Base-by-base conservation (phyloP, 2,329 filamentous ascomycete species). In the Xylaria sp. region DNA sequence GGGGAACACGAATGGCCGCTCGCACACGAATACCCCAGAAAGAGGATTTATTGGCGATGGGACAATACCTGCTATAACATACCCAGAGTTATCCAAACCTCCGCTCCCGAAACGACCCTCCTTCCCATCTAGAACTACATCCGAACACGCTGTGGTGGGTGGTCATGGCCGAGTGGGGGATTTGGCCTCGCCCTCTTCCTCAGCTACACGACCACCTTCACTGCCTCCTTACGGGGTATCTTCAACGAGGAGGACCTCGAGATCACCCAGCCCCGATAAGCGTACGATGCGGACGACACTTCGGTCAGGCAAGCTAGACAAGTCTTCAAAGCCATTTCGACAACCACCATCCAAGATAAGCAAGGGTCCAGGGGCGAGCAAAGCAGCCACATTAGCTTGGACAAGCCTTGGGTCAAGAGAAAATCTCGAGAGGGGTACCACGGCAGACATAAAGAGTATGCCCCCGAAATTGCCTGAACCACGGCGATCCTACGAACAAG, bases 11-110 rank as follows among this genome's bases (percentile, higher is more conserved):
- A 49, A 60, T n/a, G 43, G 50, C 21, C 60, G 53, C 22, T 54
- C 56, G 19, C 59, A 55, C 13, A 46, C 61, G 11, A 60, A 54
- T 42, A 64, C 63, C 8, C 61, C 51, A 17, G 59, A 58, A 61
- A 78, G 74, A 58, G 86, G 84, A 2, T 92, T 85, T 78, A 88
- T 96, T 65, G 92, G 90, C 39, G 82, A 87, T 59, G 90, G 91
- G 11, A 94, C 90, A 1, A 87, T 96, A 59, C 91, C 90, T 43
- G 88, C 90, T 7, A 83, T 92, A 44, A 86, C 81, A 55, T 96
- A 95, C 68, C 82, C 86, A 4, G 88, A 95, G 63, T 78, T 96
- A n/a, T 88, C 89, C n/a, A 85, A 86, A 52, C 89, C 89, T 11
- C 66, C 74, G 11, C 74, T 85, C 8, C 78, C 85, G 11, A 74